Evolutionary conservation across 202 grass and related monocot genomes (phyloP).

Genomic region (Setaria viridis): DNA sequence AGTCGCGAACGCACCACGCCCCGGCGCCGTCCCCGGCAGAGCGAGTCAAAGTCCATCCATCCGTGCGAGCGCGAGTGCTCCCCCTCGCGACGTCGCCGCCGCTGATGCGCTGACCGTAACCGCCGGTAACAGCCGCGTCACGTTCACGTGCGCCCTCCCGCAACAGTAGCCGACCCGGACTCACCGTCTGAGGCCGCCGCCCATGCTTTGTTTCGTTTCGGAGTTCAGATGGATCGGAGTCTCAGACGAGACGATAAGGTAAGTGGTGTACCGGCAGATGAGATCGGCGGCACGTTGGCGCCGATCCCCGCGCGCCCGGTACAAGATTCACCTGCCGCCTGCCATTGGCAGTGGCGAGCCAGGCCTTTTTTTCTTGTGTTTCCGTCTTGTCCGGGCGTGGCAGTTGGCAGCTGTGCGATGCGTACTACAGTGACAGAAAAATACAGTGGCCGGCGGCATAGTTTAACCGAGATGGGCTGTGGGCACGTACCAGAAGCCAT

Average conservation of each 20-base stretch:
- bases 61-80: not conserved
- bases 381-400: slow-evolving; percentile 35
- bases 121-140: not conserved
- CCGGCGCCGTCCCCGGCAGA: not conserved
- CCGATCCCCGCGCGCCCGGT: slow-evolving; percentile 27
- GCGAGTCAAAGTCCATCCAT: slow-evolving; percentile 3
- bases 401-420: not conserved
- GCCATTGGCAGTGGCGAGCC: not conserved
- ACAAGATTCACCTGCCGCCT: slow-evolving; percentile 48
- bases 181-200: not conserved
- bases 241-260: not conserved
- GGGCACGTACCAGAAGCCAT: no score
- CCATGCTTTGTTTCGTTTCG: not conserved
- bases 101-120: not conserved
- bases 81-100: not conserved
- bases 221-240: not conserved
- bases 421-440: not conserved
- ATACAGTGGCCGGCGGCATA: slow-evolving; percentile 14
- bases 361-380: not conserved
- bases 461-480: not conserved
- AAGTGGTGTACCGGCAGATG: not conserved
- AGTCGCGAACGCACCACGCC: not conserved
- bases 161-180: not conserved
- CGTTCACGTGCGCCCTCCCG: slow-evolving; percentile 6
- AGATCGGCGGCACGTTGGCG: slow-evolving; percentile 39